Conservation (phyloP, 2,329 filamentous ascomycete species). For the Hypoxylon sp. region DNA sequence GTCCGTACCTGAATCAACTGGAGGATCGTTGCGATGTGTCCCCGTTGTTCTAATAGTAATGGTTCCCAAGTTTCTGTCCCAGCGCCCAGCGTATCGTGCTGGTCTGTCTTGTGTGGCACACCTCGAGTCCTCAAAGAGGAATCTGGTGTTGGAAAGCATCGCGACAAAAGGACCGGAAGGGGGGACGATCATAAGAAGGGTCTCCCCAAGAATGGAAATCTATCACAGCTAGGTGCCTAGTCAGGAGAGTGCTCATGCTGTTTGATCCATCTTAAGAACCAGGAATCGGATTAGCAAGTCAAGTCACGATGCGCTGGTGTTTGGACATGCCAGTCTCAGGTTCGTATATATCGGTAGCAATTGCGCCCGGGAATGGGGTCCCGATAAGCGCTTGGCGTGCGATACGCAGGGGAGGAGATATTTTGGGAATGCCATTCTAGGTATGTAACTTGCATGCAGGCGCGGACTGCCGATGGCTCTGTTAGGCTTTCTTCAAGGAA, state of each 20-base stretch:
- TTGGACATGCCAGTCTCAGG: slow-evolving; percentile 7
- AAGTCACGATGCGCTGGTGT: slow-evolving; percentile 13
- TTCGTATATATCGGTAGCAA: slow-evolving; percentile 15
- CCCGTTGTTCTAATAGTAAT: slow-evolving; percentile 20
- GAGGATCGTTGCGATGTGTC: slow-evolving; percentile 16
- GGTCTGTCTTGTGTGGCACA: slow-evolving; percentile 43
- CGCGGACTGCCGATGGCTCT: slow-evolving; percentile 25
- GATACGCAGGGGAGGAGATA: slow-evolving; percentile 28
- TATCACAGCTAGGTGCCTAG: slow-evolving; percentile 30
- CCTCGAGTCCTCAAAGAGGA: slow-evolving; percentile 31
- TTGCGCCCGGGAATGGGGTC: slow-evolving; percentile 28
- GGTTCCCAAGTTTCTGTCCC: slow-evolving; percentile 15
- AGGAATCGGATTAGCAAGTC: slow-evolving; percentile 8
- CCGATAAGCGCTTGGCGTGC: slow-evolving; percentile 40
- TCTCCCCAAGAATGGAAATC: slow-evolving; percentile 40
- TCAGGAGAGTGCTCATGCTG: slow-evolving; percentile 32
- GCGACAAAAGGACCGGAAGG: slow-evolving; percentile 26
- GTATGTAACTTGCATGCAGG: slow-evolving; percentile 1
- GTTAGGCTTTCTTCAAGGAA: slow-evolving; percentile 4
- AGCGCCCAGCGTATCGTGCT: slow-evolving; percentile 35
- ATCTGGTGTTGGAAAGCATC: slow-evolving; percentile 27
- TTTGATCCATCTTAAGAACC: slow-evolving; percentile 16
- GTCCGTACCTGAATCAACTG: slow-evolving; percentile 42
- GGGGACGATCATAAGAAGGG: slow-evolving; percentile 25
- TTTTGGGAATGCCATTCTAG: slow-evolving; percentile 30